Conservation (phyloP, 2,329 filamentous ascomycete genomes). For the Aspergillus phoenicis region DNA sequence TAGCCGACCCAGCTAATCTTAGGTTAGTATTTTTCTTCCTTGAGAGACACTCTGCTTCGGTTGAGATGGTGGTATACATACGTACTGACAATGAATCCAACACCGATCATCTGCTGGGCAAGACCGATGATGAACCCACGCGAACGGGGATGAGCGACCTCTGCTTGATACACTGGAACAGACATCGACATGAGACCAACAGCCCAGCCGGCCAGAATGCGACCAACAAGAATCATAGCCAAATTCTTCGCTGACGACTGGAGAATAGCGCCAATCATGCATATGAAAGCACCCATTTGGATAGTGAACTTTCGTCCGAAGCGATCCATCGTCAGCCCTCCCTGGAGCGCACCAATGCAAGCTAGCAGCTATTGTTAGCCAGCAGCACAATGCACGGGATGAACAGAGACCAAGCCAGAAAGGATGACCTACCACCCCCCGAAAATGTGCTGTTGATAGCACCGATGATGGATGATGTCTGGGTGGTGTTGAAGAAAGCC, state of each 20-base stretch:
- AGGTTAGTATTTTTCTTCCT: slow-evolving; percentile 1
- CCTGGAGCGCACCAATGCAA: slow-evolving; percentile 57
- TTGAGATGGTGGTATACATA: slow-evolving; percentile 19
- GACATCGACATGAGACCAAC: slow-evolving; percentile 52
- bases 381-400: neutral
- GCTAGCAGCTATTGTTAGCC: slow-evolving; percentile 20
- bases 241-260: slow-evolving; percentile 61
- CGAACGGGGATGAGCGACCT: slow-evolving; percentile 61
- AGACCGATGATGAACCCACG: slow-evolving; percentile 54
- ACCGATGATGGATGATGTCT: slow-evolving; percentile 57
- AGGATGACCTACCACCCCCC: slow-evolving; percentile 48
- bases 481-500: slow-evolving; percentile 57
- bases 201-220: slow-evolving; percentile 53
- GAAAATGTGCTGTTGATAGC: slow-evolving; percentile 67
- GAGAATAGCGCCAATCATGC: slow-evolving; percentile 60
- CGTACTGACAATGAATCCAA: slow-evolving; percentile 50
- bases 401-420: neutral
- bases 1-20: slow-evolving; percentile 51
- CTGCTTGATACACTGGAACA: slow-evolving; percentile 66
- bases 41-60: neutral
- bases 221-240: slow-evolving; percentile 60
- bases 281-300: slow-evolving; percentile 61
- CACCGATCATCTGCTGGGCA: slow-evolving; percentile 49
- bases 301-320: slow-evolving; percentile 63
- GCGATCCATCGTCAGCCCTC: slow-evolving; percentile 62